Conservation (phyloP, 148 eudicot genomes). For the Fagopyrum tataricum region DNA sequence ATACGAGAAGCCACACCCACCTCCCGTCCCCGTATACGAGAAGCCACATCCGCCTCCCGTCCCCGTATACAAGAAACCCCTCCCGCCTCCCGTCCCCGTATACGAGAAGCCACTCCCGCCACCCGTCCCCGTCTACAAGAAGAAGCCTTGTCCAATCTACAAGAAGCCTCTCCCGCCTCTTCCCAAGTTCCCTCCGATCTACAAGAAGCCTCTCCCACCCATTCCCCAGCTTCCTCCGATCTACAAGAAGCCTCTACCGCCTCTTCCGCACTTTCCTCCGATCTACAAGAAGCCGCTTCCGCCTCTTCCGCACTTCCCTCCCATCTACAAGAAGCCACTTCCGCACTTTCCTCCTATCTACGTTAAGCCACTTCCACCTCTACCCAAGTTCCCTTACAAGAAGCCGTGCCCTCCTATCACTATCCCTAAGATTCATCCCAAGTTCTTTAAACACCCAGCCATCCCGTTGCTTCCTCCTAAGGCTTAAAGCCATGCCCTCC, state of each 20-base stretch:
- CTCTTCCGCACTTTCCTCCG: not conserved
- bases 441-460: constrained; percentile 18
- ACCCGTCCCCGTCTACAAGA: not conserved
- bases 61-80: constrained; percentile 15
- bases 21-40: constrained; percentile 6
- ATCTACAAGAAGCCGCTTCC: not conserved
- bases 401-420: constrained; percentile 28
- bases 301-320: constrained; percentile 19
- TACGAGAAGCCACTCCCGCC: constrained; percentile 8
- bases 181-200: constrained; percentile 12
- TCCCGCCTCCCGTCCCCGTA: constrained; percentile 19
- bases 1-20: constrained; percentile 15
- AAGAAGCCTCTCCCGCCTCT: constrained; percentile 15
- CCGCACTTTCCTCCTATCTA: constrained; percentile 9
- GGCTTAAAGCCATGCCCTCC: constrained; percentile 11
- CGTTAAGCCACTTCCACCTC: constrained; percentile 9
- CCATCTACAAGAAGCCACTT: constrained; percentile 16
- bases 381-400: constrained; percentile 19
- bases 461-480: constrained; percentile 24
- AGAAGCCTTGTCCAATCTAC: constrained; percentile 25
- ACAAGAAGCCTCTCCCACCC: not conserved
- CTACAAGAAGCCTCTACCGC: not conserved
- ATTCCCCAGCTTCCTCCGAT: constrained; percentile 6
- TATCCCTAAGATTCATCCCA: constrained; percentile 14
- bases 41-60: constrained; percentile 25